Base-by-base conservation (phyloP, 139 green algal genomes). In the Limnomonas spitsbergensis region DNA sequence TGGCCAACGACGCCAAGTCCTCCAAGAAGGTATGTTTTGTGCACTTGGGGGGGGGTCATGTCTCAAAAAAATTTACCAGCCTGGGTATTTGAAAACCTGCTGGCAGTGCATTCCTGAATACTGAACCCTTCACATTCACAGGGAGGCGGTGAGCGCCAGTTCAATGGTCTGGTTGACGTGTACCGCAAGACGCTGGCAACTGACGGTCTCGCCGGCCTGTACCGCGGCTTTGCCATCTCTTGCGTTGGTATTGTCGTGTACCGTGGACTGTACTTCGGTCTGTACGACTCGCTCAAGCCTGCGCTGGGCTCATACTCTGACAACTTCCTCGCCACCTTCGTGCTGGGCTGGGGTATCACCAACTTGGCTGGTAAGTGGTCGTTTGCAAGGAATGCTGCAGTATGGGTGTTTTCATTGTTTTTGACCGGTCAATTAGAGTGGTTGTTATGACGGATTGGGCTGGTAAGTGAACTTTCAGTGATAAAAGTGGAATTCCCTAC, bases 181-280 rank as follows among this genome's bases (percentile, higher is more conserved):
- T 85, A 98, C 76, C 77, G 69, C 40, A 98, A 97, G 90, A 94
- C 91, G 6, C 73, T 89, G 3, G 84, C 84, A 1, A 79, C 82
- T 2, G 87, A 91, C 56, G 87, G 87, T 67, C 53, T 91, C 54
- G 84, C 69, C 2, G 87, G 87, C 39, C 82, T 91, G 78, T 91
- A 91, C 83, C 87, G 87, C 36, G 87, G 87, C 71, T 91, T 91
- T 72, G 78, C 70, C 71, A 96, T 98, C 47, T 98, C 93, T 2
- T 95, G 98, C 56, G 92, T 98, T 80, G 96, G 96, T 76, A 99
- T 99, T 78, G 92, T 99, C 40, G 95, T 99, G 78, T 99, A 99
- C 94, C 91, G 96, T 66, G 97, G 94, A 69, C 88, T 96, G 27
- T 99, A 99, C 93, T 99, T 99, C 82, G 96, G 96, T 70, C 90